A percentile compares a stretch with the other conserved stretches of the same genome.
Conservation (phyloP, 805 yeast species). For the Starmera dryadoides region DNA sequence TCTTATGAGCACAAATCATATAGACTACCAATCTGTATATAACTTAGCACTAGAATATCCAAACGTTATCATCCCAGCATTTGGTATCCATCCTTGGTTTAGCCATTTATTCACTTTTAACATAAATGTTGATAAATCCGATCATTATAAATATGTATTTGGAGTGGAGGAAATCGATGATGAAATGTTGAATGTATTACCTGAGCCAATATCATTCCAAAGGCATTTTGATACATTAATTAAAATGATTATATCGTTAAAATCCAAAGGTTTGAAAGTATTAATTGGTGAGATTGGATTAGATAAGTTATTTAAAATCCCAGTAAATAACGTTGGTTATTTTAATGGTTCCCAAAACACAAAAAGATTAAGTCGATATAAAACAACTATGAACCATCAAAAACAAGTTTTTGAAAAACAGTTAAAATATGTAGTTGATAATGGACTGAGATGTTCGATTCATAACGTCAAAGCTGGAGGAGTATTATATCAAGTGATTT, state of each 20-base stretch:
- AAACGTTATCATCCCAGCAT: conserved; percentile 31
- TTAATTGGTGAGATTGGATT: conserved; percentile 90
- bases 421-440: neutral
- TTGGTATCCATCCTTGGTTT: conserved; percentile 94
- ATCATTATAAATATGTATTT: conserved; percentile 55
- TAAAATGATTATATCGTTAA: conserved; percentile 3
- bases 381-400: conserved; percentile 67
- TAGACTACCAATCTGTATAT: conserved; percentile 25
- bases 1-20: conserved; percentile 43
- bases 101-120: conserved; percentile 48
- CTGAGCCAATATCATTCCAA: conserved; percentile 49
- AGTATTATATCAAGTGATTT: conserved; percentile 3
- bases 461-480: neutral
- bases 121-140: conserved; percentile 24
- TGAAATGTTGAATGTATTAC: conserved; percentile 40
- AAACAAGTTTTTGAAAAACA: conserved; percentile 31
- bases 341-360: neutral
- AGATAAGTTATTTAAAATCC: conserved; percentile 70
- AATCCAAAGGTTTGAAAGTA: conserved; percentile 5
- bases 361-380: conserved; percentile 31
- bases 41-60: conserved; percentile 13
- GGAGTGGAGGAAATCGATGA: conserved; percentile 17
- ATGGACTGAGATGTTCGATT: neutral
- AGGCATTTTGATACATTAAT: conserved; percentile 21
- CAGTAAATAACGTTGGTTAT: conserved; percentile 25